A percentile compares a stretch with the other conserved stretches of the same genome.
phyloP scores from a whole-genome alignment of 1,139 yeast species.

The Saccharomyces pastorianus region DNA sequence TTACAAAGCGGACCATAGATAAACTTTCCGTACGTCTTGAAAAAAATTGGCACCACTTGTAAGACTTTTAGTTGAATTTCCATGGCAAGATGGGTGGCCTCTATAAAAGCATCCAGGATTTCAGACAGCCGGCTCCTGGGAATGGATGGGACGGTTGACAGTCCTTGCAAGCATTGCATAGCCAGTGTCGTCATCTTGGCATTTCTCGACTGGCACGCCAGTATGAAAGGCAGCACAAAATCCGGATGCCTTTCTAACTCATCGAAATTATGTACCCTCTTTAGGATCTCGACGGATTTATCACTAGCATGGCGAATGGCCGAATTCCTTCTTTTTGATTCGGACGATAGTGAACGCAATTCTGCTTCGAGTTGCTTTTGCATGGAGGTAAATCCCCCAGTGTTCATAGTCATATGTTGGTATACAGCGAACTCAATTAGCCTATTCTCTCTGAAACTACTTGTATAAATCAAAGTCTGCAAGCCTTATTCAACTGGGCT shows the following conservation, averaged over 20 bases:
- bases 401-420: conserved; percentile 16
- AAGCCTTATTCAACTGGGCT: not conserved
- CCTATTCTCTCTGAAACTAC: not conserved
- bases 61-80: conserved; percentile 85
- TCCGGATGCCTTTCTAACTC: conserved; percentile 36
- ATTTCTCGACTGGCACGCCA: conserved; percentile 68
- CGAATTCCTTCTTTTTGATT: conserved; percentile 59
- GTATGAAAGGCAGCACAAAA: conserved; percentile 59
- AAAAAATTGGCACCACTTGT: conserved; percentile 71
- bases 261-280: conserved; percentile 31
- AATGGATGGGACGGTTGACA: conserved; percentile 45
- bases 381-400: conserved; percentile 12
- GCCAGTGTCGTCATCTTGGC: conserved; percentile 67
- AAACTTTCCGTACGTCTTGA: conserved; percentile 50
- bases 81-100: conserved; percentile 65
- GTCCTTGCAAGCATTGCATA: conserved; percentile 56
- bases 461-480: not conserved
- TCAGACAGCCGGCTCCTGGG: conserved; percentile 45
- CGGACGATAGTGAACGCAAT: conserved; percentile 51
- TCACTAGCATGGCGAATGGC: conserved; percentile 65
- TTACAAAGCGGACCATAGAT: conserved; percentile 52
- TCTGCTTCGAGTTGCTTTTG: conserved; percentile 48
- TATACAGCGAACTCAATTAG: not conserved
- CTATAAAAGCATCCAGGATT: conserved; percentile 58
- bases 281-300: conserved; percentile 44